phyloP scores from a whole-genome alignment of 306 rosid genomes.

The Inga oerstediana region DNA sequence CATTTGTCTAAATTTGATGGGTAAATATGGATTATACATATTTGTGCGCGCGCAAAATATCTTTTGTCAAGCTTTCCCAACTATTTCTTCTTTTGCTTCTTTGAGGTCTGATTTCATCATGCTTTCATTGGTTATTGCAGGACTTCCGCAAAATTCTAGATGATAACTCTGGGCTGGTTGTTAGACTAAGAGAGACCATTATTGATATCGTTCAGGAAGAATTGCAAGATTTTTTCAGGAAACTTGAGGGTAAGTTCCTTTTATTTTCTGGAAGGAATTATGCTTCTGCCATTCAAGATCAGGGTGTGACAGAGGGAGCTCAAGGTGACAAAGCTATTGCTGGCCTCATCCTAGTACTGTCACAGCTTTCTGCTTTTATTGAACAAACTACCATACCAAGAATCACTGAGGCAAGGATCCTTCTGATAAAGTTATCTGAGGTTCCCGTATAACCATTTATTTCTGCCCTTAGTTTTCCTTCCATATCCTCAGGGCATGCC shows the following conservation, averaged over 20 bases:
- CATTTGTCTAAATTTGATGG: constrained; percentile 19
- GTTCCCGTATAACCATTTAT: constrained; percentile 16
- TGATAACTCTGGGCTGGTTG: constrained; percentile 58
- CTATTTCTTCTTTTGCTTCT: constrained; percentile 17
- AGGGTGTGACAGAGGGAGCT: constrained; percentile 54
- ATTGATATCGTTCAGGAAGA: constrained; percentile 87
- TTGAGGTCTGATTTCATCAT: constrained; percentile 24
- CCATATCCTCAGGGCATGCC: constrained; percentile 4
- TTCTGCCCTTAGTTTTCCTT: constrained; percentile 27
- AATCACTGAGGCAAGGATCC: constrained; percentile 72
- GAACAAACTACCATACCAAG: constrained; percentile 82
- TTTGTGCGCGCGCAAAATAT: not conserved
- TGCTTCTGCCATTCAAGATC: constrained; percentile 54
- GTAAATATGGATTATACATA: constrained; percentile 7
- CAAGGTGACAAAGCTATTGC: constrained; percentile 72
- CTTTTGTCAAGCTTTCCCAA: not conserved
- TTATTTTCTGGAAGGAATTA: constrained; percentile 61
- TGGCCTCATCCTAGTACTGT: constrained; percentile 77
- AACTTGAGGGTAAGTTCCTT: constrained; percentile 67
- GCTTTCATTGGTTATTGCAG: constrained; percentile 41
- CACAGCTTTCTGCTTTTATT: constrained; percentile 76
- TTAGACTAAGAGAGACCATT: constrained; percentile 60
- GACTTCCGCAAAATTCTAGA: constrained; percentile 83
- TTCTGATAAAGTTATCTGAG: constrained; percentile 23
- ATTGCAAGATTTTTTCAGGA: constrained; percentile 76